Percentiles rank a stretch among this genome's conserved stretches.
Evolutionary conservation across 2,329 filamentous ascomycete genomes (phyloP).

Genomic region (Thyridium curvatum): DNA sequence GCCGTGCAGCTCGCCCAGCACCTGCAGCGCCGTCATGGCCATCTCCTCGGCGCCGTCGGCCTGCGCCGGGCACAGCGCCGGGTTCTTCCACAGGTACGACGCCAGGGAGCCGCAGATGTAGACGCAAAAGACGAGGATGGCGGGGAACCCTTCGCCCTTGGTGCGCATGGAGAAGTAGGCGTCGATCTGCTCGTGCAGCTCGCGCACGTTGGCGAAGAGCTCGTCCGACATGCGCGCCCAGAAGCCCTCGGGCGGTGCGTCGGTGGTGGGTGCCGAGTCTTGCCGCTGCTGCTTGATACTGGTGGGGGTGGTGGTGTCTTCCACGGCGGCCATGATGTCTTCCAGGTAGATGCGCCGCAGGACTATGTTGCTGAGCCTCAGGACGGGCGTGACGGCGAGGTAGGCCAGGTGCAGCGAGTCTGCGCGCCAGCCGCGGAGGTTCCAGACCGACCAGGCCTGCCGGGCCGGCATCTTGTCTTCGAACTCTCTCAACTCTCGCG

Average conservation of each 20-base stretch:
- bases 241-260: not conserved
- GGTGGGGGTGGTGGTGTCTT: conserved; percentile 25
- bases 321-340: conserved; percentile 21
- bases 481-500: conserved; percentile 14
- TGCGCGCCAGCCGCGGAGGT: conserved; percentile 23
- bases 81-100: conserved; percentile 9
- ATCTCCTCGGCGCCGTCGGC: conserved; percentile 9
- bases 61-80: conserved; percentile 7
- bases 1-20: conserved; percentile 12
- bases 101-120: conserved; percentile 30
- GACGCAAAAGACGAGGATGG: conserved; percentile 30
- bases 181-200: conserved; percentile 27
- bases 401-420: conserved; percentile 24
- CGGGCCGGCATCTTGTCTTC: conserved; percentile 17
- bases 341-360: conserved; percentile 18
- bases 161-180: conserved; percentile 8
- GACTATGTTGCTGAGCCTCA: conserved; percentile 24
- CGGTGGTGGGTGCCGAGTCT: not conserved
- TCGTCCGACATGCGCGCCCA: conserved; percentile 10
- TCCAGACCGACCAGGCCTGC: conserved; percentile 24
- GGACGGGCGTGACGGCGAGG: conserved; percentile 21
- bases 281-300: conserved; percentile 14
- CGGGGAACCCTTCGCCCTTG: conserved; percentile 16
- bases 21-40: conserved; percentile 10
- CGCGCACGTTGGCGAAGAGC: conserved; percentile 26